A percentile compares a stretch with the other conserved stretches of the same genome.
phyloP scores from a whole-genome alignment of 1,139 yeast species.

The Chernovozyma aurita region DNA sequence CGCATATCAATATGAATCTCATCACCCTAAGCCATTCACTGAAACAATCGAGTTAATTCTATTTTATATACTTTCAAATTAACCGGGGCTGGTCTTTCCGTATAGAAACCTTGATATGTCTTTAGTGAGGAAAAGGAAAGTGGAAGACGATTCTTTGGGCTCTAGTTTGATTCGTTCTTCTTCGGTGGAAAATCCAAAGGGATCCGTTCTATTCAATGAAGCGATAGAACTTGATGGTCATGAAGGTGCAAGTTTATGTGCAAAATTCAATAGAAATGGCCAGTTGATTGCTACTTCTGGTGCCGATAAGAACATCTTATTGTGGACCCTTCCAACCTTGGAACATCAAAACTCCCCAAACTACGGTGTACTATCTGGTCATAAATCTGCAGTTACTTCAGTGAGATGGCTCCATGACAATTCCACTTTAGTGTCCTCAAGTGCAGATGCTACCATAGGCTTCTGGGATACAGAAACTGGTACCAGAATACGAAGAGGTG shows the following conservation, averaged over 20 bases:
- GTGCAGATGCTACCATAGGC: slow-evolving; percentile 51
- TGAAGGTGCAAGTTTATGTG: slow-evolving; percentile 35
- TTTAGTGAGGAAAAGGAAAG: background rate
- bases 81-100: too few species aligned
- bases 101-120: too few species aligned
- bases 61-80: too few species aligned
- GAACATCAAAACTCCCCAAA: slow-evolving; percentile 24
- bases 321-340: slow-evolving; percentile 41
- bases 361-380: slow-evolving; percentile 40
- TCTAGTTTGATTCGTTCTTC: background rate
- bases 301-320: slow-evolving; percentile 37
- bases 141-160: background rate
- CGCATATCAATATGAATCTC: too few species aligned
- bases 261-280: slow-evolving; percentile 42
- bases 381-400: slow-evolving; percentile 49
- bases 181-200: background rate
- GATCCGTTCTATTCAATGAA: slow-evolving; percentile 10
- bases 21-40: too few species aligned
- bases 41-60: too few species aligned
- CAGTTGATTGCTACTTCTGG: slow-evolving; percentile 50
- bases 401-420: slow-evolving; percentile 43
- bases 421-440: slow-evolving; percentile 32
- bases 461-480: slow-evolving; percentile 59
- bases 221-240: slow-evolving; percentile 41
- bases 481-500: slow-evolving; percentile 45